phyloP scores from a whole-genome alignment of 139 green algal genomes.

The Chlorella ohadii region DNA sequence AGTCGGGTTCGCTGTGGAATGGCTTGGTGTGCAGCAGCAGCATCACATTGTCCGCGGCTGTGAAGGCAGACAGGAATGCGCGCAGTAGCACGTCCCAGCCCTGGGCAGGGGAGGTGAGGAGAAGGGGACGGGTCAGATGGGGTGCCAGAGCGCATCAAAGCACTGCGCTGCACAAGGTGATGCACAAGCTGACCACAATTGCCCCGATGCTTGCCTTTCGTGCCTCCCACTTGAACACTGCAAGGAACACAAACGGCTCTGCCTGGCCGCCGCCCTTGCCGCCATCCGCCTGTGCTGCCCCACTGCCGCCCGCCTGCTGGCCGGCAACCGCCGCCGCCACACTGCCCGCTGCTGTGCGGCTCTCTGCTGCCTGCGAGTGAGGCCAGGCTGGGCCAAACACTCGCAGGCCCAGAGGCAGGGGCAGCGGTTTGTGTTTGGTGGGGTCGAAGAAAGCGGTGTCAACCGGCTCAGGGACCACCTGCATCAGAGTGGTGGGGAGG shows the following conservation, averaged over 20 bases:
- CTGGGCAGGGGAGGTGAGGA: neutral
- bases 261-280: neutral
- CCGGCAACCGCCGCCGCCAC: neutral
- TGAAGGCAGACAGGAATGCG: conserved; percentile 63
- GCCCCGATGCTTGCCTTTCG: conserved; percentile 49
- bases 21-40: conserved; percentile 67
- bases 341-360: neutral
- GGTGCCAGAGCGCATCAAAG: neutral
- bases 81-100: conserved; percentile 68
- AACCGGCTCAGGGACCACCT: conserved; percentile 63
- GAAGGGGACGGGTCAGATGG: neutral
- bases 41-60: conserved; percentile 36
- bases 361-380: neutral
- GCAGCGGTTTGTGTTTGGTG: conserved; percentile 36
- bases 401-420: conserved; percentile 48
- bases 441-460: conserved; percentile 69
- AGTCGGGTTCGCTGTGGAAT: conserved; percentile 43
- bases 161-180: neutral
- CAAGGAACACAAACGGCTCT: conserved; percentile 63
- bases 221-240: conserved; percentile 81
- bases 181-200: neutral
- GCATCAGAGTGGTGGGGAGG: neutral
- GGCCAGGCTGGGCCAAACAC: conserved; percentile 55
- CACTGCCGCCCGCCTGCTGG: neutral
- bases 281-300: neutral